These are phyloP conservation scores for Hirschioporus abietinus DNA, from an alignment of 768 basidiomycete genomes.

Conservation along the genomic window DNA sequence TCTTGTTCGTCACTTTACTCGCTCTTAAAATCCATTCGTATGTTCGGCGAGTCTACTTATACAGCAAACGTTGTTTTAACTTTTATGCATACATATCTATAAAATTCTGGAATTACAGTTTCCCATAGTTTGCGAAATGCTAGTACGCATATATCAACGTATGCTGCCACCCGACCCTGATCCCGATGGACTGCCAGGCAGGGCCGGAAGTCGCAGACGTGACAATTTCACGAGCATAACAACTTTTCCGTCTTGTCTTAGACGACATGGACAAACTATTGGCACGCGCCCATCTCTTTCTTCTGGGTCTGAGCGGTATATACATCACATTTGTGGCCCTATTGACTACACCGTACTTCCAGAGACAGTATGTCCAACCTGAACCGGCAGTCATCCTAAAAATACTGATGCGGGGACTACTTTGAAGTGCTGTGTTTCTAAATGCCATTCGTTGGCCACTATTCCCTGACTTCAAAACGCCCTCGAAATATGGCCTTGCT, in stretches of 20 bases:
- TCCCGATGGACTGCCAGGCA: no score
- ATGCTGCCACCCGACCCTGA: no score
- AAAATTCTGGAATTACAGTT: no score
- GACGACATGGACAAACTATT: not conserved
- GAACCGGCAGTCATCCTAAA: not conserved
- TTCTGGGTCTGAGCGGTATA: slow-evolving; percentile 12
- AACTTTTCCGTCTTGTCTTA: not conserved
- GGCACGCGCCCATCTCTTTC: slow-evolving; percentile 11
- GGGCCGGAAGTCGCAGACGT: not conserved
- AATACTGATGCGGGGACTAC: slow-evolving; percentile 12
- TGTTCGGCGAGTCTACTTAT: no score
- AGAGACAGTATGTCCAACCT: slow-evolving; percentile 31
- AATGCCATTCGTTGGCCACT: slow-evolving; percentile 62
- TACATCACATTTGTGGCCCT: slow-evolving; percentile 23
- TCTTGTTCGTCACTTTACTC: not conserved
- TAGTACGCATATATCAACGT: no score
- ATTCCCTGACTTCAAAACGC: slow-evolving; percentile 55
- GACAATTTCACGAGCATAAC: not conserved
- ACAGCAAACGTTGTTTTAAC: no score
- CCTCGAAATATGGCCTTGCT: slow-evolving; percentile 77
- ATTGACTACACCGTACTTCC: slow-evolving; percentile 25
- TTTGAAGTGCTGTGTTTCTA: slow-evolving; percentile 50
- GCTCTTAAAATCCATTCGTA: no score
- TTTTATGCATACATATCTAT: no score
- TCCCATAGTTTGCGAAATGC: no score